Evolutionary conservation across 768 basidiomycete genomes (phyloP).

Genomic region (Suillus hirtellus): DNA sequence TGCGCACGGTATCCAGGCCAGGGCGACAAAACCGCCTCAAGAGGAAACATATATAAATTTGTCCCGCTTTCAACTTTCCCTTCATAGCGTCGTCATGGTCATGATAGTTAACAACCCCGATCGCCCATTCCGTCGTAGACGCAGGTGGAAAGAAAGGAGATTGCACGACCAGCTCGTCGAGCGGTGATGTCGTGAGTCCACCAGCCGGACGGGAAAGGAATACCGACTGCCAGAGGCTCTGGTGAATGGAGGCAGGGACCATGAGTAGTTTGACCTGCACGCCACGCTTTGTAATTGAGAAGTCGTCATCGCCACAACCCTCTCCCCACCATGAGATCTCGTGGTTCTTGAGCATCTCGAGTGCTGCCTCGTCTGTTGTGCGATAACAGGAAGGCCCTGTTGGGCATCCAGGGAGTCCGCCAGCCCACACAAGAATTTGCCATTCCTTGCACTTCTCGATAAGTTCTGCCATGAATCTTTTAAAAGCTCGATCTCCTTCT

Average conservation of each 20-base stretch:
- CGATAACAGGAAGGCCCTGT: constrained; percentile 2
- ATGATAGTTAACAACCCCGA: constrained; percentile 9
- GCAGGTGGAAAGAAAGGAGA: constrained; percentile 4
- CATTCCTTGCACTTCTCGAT: constrained; percentile 13
- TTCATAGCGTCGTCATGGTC: constrained; percentile 1
- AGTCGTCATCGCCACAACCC: constrained; percentile 5
- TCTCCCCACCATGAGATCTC: constrained; percentile 8
- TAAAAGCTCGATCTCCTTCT: constrained; percentile 19
- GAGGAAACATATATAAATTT: constrained; percentile 8
- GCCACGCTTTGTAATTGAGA: constrained; percentile 11
- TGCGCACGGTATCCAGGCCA: background rate
- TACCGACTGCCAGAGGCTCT: constrained; percentile 6
- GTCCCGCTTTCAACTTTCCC: background rate
- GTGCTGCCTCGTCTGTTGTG: background rate
- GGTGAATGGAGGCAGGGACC: background rate
- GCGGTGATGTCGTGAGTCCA: background rate
- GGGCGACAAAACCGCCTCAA: constrained; percentile 2
- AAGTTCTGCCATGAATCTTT: constrained; percentile 15
- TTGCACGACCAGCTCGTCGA: background rate
- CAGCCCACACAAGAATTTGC: constrained; percentile 12
- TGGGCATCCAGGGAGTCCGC: constrained; percentile 2
- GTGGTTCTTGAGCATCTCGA: constrained; percentile 3
- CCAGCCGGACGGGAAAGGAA: background rate
- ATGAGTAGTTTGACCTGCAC: constrained; percentile 9
- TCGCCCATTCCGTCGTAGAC: constrained; percentile 9